Conservation (phyloP, 352 stramenopile genomes). For the Phytophthora vignae region DNA sequence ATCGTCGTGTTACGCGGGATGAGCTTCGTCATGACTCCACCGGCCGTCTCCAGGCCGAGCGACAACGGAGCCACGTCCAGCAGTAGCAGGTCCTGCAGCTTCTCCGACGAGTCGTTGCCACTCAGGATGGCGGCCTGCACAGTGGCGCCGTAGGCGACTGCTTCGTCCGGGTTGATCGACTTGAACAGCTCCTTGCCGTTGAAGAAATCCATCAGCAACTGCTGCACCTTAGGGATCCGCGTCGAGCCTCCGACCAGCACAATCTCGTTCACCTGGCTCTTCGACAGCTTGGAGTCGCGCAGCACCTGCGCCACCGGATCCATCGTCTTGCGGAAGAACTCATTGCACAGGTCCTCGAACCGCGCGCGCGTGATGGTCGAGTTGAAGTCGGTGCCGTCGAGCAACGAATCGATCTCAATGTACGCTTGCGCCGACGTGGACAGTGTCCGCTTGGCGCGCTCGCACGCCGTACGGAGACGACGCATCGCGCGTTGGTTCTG, state of each 20-base stretch:
- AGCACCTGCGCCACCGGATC: slow-evolving; percentile 89
- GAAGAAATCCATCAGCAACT: slow-evolving; percentile 63
- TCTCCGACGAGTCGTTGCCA: slow-evolving; percentile 70
- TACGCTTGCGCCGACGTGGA: slow-evolving; percentile 95
- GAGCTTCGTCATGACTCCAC: slow-evolving; percentile 88
- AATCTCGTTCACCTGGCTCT: slow-evolving; percentile 80
- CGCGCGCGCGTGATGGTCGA: slow-evolving; percentile 91
- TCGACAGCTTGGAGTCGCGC: slow-evolving; percentile 87
- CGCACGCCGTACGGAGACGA: slow-evolving; percentile 93
- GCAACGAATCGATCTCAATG: slow-evolving; percentile 95
- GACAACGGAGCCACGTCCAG: slow-evolving; percentile 89
- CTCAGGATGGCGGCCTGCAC: slow-evolving; percentile 71
- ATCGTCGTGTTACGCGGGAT: slow-evolving; percentile 89
- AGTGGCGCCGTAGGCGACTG: slow-evolving; percentile 81
- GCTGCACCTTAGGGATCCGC: slow-evolving; percentile 74
- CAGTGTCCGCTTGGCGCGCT: slow-evolving; percentile 95
- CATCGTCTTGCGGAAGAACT: slow-evolving; percentile 93
- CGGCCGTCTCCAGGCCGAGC: slow-evolving; percentile 85
- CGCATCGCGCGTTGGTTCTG: too few species aligned
- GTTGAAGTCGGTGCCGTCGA: slow-evolving; percentile 95
- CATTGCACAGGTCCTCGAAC: slow-evolving; percentile 90
- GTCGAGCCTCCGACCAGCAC: slow-evolving; percentile 85
- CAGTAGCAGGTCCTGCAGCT: slow-evolving; percentile 85
- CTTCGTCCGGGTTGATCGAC: slow-evolving; percentile 86
- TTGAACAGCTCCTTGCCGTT: slow-evolving; percentile 73